Base-by-base conservation (phyloP, 495 filamentous ascomycete species). In the Parachaetomium inaequale region DNA sequence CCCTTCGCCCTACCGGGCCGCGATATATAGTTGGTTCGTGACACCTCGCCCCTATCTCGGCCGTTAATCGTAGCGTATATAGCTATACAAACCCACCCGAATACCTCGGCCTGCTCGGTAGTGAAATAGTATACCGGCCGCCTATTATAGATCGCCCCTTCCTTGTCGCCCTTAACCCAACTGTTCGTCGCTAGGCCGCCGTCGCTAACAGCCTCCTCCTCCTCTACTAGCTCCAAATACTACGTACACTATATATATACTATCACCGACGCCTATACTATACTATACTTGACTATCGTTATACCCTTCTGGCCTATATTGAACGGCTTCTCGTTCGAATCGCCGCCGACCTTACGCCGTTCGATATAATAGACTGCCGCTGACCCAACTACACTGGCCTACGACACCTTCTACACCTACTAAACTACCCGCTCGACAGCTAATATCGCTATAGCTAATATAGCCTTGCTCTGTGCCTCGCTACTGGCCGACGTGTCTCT, bases 321-420 rank as follows among this genome's bases (percentile, higher is more conserved):
- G 47, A 51, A 51, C 47, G 47, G 47, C 47, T 51, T 51, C 47
- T 51, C 47, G 47, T 51, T 31, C 47, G 47, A 17, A 10, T 17
- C 17, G 47, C 47, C 47, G 14, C 47, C 47, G 26, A 7, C 47
- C 47, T 51, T 26, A 5, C 47, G 47, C 47, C 47, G 47, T 15
- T 51, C 47, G 47, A 51, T 51, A 26, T 17, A 51, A 51, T 51
- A 0, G 26, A 51, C 26, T 14, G 47, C 47, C 47, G 47, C 47
- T 26, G 47, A 51, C 26, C 47, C 47, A 26, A 51, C 47, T 26
- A 51, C 47, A 2, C n/a, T 12, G 47, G 28, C 47, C 47, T 31
- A 14, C 28, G 47, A 51, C 14, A 26, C 47, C 47, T 51, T 51
- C 47, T 51, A 7, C 47, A 26, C 47, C 47, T 26, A 26, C 47